These are phyloP conservation scores for Coemansia sp. DNA, from an alignment of 192 early-diverging fungal genomes.

Conservation along the genomic window DNA sequence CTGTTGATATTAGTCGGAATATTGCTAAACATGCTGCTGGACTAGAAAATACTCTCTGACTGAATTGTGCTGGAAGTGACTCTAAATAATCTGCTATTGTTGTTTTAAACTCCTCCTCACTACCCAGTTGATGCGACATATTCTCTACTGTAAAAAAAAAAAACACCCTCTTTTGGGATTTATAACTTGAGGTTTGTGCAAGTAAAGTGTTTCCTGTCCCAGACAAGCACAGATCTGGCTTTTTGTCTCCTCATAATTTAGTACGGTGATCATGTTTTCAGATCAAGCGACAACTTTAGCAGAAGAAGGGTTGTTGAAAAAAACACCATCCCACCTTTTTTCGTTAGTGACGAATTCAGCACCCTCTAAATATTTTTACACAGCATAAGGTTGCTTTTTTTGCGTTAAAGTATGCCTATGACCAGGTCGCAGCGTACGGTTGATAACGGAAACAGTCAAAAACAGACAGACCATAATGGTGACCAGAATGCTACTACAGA, in stretches of 20 bases:
- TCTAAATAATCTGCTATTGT: slow-evolving; percentile 80
- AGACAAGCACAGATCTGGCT: neutral
- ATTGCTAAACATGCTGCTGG: slow-evolving; percentile 93
- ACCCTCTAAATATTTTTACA: too few relatives aligned
- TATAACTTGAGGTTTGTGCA: too few relatives aligned
- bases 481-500: neutral
- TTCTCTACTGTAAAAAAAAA: neutral
- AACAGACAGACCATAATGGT: neutral
- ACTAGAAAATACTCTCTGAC: slow-evolving; percentile 77
- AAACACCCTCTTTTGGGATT: neutral
- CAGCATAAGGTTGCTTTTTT: neutral
- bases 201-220: neutral
- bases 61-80: slow-evolving; percentile 71
- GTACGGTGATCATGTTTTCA: neutral
- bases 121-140: slow-evolving; percentile 21
- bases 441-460: neutral
- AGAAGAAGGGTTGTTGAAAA: neutral
- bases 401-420: neutral
- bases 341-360: neutral
- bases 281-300: neutral
- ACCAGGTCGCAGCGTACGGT: neutral
- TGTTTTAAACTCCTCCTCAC: slow-evolving; percentile 63
- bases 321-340: too few relatives aligned
- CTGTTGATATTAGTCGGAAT: slow-evolving; percentile 80
- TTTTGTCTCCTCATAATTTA: neutral